Conservation (phyloP, 306 rosid species). For the Fragaria ananassa region DNA sequence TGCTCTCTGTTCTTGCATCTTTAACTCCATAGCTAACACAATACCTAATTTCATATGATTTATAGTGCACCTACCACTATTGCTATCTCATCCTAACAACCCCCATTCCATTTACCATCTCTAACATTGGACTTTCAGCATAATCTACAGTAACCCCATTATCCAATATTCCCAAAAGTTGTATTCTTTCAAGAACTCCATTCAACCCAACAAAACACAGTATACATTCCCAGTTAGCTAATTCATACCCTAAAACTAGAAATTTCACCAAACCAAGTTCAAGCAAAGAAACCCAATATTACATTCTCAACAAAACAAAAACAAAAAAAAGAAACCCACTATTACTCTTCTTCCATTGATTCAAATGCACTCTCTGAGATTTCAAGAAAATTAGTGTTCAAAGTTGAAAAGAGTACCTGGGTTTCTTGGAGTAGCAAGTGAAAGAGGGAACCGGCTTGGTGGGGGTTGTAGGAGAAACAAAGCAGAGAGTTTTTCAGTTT, state of each 20-base stretch:
- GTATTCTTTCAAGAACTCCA: not conserved
- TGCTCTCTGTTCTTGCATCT: not conserved
- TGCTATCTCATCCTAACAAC: not conserved
- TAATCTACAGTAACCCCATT: not conserved
- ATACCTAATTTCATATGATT: not conserved
- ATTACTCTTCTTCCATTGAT: not conserved
- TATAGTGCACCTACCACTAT: not conserved
- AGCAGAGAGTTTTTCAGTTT: not conserved
- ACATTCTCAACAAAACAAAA: not conserved
- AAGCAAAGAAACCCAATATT: slow-evolving; percentile 13
- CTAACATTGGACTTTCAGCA: not conserved
- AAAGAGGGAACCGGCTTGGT: not conserved
- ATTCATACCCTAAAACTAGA: not conserved
- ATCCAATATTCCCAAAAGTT: not conserved
- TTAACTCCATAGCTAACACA: not conserved
- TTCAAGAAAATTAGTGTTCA: not conserved
- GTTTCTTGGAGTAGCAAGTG: not conserved
- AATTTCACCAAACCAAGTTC: slow-evolving; percentile 8
- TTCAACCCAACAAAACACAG: not conserved
- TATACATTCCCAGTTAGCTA: not conserved
- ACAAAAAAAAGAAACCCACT: slow-evolving; percentile 1
- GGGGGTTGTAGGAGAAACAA: not conserved
- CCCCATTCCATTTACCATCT: not conserved
- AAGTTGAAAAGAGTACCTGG: slow-evolving; percentile 11
- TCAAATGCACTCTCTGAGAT: not conserved